A percentile compares a stretch with the other conserved stretches of the same genome.
Conservation (phyloP, 345 rosid species). For the Lepidium sativum region DNA sequence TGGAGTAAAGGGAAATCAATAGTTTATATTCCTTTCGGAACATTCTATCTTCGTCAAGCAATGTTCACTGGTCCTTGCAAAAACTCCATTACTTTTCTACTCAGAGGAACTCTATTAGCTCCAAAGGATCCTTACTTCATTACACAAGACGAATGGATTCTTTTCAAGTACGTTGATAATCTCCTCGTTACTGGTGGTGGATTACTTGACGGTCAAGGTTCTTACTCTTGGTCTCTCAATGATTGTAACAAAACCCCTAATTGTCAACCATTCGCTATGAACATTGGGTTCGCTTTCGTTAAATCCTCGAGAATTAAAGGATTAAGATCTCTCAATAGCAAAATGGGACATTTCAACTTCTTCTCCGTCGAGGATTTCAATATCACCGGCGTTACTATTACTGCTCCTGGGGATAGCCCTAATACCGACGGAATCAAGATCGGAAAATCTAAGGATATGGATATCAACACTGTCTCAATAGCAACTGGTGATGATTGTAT, state of each 20-base stretch:
- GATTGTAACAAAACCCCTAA: conserved; percentile 11
- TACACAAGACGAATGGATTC: conserved; percentile 1
- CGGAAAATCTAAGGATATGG: conserved; percentile 19
- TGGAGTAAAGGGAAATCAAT: conserved; percentile 12
- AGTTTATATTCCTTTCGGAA: conserved; percentile 21
- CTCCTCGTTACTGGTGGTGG: conserved; percentile 23
- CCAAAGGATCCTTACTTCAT: not conserved
- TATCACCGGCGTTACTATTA: conserved; percentile 1
- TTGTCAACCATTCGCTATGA: conserved; percentile 13
- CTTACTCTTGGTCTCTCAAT: conserved; percentile 24
- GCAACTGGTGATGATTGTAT: conserved; percentile 31
- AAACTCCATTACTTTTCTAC: not conserved
- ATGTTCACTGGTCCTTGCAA: conserved; percentile 22
- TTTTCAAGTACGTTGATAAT: conserved; percentile 12
- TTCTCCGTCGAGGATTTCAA: conserved; percentile 16
- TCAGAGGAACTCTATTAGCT: conserved; percentile 20
- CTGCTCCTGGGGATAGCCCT: conserved; percentile 29
- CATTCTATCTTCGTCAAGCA: conserved; percentile 20
- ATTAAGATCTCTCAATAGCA: conserved; percentile 25
- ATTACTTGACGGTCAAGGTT: conserved; percentile 26
- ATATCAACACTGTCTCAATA: conserved; percentile 1
- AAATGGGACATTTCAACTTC: conserved; percentile 25
- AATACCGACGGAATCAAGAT: conserved; percentile 33
- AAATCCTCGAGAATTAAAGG: conserved; percentile 1
- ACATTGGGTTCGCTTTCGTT: conserved; percentile 21